phyloP scores from a whole-genome alignment of 2,329 filamentous ascomycete species.

The Huntiella decipiens region DNA sequence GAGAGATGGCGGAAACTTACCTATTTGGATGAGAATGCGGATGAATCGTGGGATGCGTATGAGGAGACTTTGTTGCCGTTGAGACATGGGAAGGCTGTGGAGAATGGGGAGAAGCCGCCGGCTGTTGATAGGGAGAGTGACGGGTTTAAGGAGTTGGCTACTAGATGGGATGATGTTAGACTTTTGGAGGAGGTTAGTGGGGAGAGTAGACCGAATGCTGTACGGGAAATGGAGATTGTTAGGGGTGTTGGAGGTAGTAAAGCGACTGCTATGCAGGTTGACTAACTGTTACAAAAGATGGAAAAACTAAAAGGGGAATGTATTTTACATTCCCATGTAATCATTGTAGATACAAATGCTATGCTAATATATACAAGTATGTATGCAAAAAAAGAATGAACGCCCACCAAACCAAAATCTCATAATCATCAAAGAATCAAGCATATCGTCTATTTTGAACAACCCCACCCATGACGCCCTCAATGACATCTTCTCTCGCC shows the following conservation, averaged over 20 bases:
- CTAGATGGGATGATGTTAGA: constrained; percentile 8
- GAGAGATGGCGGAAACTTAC: constrained; percentile 66
- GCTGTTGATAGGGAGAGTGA: constrained; percentile 8
- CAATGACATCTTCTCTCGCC: background rate
- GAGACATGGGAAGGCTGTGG: constrained; percentile 10
- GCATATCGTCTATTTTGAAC: no score
- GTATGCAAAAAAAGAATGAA: no score
- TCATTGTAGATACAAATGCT: no score
- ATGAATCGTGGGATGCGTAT: constrained; percentile 58
- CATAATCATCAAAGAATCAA: no score
- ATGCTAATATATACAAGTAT: no score
- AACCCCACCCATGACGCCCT: no score
- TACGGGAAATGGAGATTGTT: constrained; percentile 1
- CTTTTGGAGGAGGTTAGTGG: constrained; percentile 10
- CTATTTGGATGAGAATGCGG: constrained; percentile 66
- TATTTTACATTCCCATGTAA: background rate
- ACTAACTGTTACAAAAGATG: background rate
- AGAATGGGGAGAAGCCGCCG: constrained; percentile 10
- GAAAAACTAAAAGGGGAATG: background rate
- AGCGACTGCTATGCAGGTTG: constrained; percentile 7
- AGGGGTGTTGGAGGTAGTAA: background rate
- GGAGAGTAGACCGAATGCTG: constrained; percentile 5
- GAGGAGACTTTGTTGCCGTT: constrained; percentile 41
- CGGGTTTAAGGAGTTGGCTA: constrained; percentile 5
- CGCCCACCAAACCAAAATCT: no score